Evolutionary conservation across 176 grass and related monocot species (phyloP), one percentile per base, ranked within the genome.

Genomic region (Aegilops bicornis): DNA sequence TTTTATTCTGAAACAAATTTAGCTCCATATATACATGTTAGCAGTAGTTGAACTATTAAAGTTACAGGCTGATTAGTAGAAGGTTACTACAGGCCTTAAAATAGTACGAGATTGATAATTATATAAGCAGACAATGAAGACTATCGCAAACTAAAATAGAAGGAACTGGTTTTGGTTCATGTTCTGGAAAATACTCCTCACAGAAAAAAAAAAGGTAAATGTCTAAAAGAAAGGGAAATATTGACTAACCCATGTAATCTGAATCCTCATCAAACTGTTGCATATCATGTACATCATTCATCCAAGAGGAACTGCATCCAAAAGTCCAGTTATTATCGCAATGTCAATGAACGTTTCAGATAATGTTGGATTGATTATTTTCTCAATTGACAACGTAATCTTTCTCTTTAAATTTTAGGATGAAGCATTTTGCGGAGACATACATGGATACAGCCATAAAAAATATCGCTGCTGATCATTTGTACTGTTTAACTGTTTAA

Each of bases 231-330:
- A 60, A n/a, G 39, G 13, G 68, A 10, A 16, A 70, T 37, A 23
- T 42, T 0, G 11, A 83, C 90, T 73, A 67, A 96, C 97, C 97
- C 94, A 96, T 99, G 78, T 99, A 99, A 69, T 99, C 94, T 39
- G 97, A 89, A 40, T 82, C 86, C 37, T 85, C 73, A 3, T 83
- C 86, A 40, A 89, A 83, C 50, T 90, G 90, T 29, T 93, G 80
- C 30, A 77, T 70, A 68, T 32, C 85, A 69, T 87, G 80, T 77
- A 80, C 43, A 86, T 96, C 89, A 64, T 80, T 79, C 73, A 81
- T 80, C 90, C 97, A 92, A n/a, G 90, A 89, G 32, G 73, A 91
- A 88, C 97, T 99, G 91, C 92, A 87, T 64, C 19, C 15, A n/a
- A 72, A 75, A 87, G 69, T 78, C 3, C 24, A 25, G 29, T 76